Base-by-base conservation (phyloP, 2,329 filamentous ascomycete genomes). In the Cladosporium sp. region DNA sequence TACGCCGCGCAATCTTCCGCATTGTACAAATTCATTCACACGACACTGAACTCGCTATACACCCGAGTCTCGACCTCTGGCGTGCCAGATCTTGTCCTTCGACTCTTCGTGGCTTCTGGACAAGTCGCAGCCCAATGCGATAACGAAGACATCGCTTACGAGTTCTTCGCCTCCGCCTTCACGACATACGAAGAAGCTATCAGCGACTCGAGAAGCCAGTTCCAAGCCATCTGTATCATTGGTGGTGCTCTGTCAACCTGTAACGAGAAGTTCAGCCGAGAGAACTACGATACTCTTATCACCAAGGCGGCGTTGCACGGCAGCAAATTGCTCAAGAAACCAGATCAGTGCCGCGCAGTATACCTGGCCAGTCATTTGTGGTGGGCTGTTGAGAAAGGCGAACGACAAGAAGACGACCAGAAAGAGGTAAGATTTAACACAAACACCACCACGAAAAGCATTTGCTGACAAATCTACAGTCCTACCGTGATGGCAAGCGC, bases 231-330 rank as follows among this genome's bases (percentile, higher is more conserved):
- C 0, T 97, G 92, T 66, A 88, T 97, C 37, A 91, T 99, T 68
- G 91, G 93, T 2, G 90, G 89, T 57, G 91, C 90, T 4, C 78
- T 99, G 57, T 92, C 97, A 70, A 88, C 91, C 62, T 93, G 91
- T 12, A 83, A 93, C 58, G 87, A 93, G 68, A 57, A 62, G 5
- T 99, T 99, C 72, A 87, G 90, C 61, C 92, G 93, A 72, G 94
- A 99, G 75, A 99, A 97, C 70, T 99, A 97, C 74, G 95, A 99
- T 73, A 99, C 94, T 0, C 80, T 99, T 34, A 99, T 99, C 70
- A 99, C 94, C 9, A 99, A 99, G 75, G 95, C 91, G 64, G 93
- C 95, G 2, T 82, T 97, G 65, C 95, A 99, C 70, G 93, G 94
- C 17, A 97, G 92, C 77, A 99, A 97, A 73, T 79, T 99, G 63